Base-by-base conservation (phyloP, 148 eudicot genomes). In the Tetragonia tetragonoides region DNA sequence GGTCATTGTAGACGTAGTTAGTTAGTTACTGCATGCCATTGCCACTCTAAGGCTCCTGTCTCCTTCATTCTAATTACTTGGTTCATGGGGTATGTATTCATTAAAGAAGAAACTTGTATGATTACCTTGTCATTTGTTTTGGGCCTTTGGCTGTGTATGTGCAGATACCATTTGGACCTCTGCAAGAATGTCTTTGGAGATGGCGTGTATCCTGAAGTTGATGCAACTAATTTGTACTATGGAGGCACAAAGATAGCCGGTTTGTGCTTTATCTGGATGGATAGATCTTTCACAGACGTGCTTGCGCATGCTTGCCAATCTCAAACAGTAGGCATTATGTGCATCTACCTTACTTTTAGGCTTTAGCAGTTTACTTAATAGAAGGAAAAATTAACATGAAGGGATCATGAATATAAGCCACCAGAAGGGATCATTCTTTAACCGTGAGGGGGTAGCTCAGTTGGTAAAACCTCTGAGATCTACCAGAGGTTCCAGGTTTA, bases 161-260 rank as follows among this genome's bases (percentile, higher is more conserved):
- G 79, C 98, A 96, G 99, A 83, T 96, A 96, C 84, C 99, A 96
- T 91, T 85, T 96, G 87, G 97, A 96, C 82, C 98, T 96, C 74
- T 96, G 99, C 92, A 93, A 88, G 82, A 90, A 93, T 85, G 91
- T 96, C 47, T 96, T 96, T 83, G 99, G 99, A 78, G 90, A 90
- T 46, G 94, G 86, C 20, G 84, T 96, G 51, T 93, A 86, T 79
- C 99, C 98, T 67, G 86, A 86, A 81, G 99, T 96, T 65, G 91
- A 85, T 77, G 91, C 85, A 24, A 96, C 99, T 70, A 96, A 96
- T 79, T 17, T 96, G 46, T 91, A 91, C 86, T 93, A 96, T 68
- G 99, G 99, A 54, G 98, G 99, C 82, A 89, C 87, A 68, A 85
- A 84, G 83, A 93, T 96, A 84, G 97, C 98, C 77, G 98, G 99